Evolutionary conservation across 768 basidiomycete species (phyloP).

Genomic region (Termitomyces sp.): DNA sequence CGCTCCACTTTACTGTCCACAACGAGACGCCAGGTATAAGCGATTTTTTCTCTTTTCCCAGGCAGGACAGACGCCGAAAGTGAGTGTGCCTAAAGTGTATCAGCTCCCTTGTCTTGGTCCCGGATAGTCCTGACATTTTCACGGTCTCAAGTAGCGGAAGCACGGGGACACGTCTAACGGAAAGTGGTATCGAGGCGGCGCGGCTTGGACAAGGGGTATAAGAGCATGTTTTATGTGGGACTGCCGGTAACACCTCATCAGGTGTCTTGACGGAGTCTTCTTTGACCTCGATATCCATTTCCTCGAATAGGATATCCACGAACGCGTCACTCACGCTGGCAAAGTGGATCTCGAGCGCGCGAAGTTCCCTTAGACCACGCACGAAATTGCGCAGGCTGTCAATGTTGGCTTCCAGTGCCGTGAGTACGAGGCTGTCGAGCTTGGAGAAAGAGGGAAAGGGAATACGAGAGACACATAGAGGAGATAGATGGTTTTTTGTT

Average conservation of each 20-base stretch:
- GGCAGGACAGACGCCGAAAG: neutral
- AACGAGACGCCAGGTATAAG: slow-evolving; percentile 3
- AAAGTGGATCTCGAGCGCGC: slow-evolving; percentile 40
- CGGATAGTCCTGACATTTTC: slow-evolving; percentile 18
- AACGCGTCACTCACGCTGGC: slow-evolving; percentile 25
- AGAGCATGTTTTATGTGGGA: neutral
- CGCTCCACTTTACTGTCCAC: slow-evolving; percentile 31
- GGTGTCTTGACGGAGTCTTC: neutral
- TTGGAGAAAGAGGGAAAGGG: slow-evolving; percentile 27
- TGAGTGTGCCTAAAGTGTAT: slow-evolving; percentile 16
- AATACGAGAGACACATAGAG: slow-evolving; percentile 5
- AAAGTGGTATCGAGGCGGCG: neutral
- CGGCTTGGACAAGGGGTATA: slow-evolving; percentile 6
- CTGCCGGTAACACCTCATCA: neutral
- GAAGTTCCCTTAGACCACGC: slow-evolving; percentile 26
- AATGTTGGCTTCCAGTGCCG: slow-evolving; percentile 36
- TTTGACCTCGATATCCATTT: slow-evolving; percentile 8
- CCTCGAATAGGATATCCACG: slow-evolving; percentile 29
- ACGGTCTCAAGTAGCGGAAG: slow-evolving; percentile 18
- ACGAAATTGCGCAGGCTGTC: slow-evolving; percentile 31
- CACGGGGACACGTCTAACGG: slow-evolving; percentile 8
- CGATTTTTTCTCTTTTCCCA: neutral
- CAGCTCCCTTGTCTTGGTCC: slow-evolving; percentile 11
- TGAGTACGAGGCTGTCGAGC: slow-evolving; percentile 33
- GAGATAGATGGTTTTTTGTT: neutral